Base-by-base conservation (phyloP, 2,329 filamentous ascomycete genomes). In the Colletotrichum eremochloae region DNA sequence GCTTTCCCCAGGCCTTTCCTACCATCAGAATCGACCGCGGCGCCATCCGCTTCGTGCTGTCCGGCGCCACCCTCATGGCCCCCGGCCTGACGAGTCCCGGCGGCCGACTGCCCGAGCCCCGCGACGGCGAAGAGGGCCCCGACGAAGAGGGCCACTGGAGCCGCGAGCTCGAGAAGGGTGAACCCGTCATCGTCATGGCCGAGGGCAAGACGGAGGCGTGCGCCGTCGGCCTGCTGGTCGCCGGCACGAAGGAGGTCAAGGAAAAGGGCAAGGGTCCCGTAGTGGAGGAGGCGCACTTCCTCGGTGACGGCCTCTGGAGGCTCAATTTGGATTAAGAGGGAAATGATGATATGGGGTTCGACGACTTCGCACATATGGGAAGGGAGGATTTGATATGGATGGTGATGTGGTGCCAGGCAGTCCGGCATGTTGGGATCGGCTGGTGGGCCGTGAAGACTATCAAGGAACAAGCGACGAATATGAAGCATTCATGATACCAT, bases 151-250 rank as follows among this genome's bases (percentile, higher is more conserved):
- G 88, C 0, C 79, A 84, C 71, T 91, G 86, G 90, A 90, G 86
- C 77, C 81, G 88, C 63, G 94, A 96, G 81, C 81, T 98, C 75
- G 88, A 90, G 75, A 91, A 92, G 79, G 96, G 96, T 0, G 90
- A 94, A 80, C 92, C 96, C 1, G 96, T 98, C 9, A 94, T 96
- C 6, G 89, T 99, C 24, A 91, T 92, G 85, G 95, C 96, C 0
- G 96, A 99, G 87, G 96, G 96, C 9, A 99, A 99, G 86, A 90
- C 93, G 77, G 91, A 96, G 84, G 94, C 95, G 7, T 98, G 95
- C 82, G 90, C 97, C 68, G 92, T 99, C 0, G 96, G 96, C 0
- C 86, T 93, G 75, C 80, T 99, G 80, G 94, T 94, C 78, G 90
- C 92, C 79, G 93, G 95, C 3, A 98, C 96, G 0, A 91, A 92